Evolutionary conservation across 2,329 filamentous ascomycete genomes (phyloP), one percentile per base, ranked within the genome.

Genomic region (Trichoderma sp.): DNA sequence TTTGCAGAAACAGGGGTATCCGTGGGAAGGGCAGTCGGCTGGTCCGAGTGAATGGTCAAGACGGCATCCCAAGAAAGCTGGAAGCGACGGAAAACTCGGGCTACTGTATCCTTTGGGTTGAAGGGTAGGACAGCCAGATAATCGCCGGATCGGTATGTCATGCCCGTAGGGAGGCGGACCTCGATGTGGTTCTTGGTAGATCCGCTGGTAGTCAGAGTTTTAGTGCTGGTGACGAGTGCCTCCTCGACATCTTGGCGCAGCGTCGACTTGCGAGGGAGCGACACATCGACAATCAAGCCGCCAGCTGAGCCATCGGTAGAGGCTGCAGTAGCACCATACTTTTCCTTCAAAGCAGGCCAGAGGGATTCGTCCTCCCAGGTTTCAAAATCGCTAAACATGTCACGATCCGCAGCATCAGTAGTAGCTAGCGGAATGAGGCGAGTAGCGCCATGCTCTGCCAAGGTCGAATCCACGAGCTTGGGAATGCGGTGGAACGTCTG

Each of bases 121-220:
- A 93, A 81, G 0, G 93, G 93, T 1, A 94, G 83, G 3, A 94
- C 84, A 0, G 91, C 91, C 0, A 95, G 85, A 78, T 96, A 95
- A 77, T 95, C 93, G 15, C 93, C 93, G 2, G 91, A 87, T 50
- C 87, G 85, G 80, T 95, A 95, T 0, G 85, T 86, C 84, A 89
- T 85, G 65, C 86, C 88, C 0, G 84, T 86, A 0, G 93, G 92
- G 1, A 95, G 84, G 72, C 88, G 87, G 39, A 94, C 88, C 73
- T 89, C 88, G 23, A 93, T 86, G 73, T 91, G 86, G 28, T 88
- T 87, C 83, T 93, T 94, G 47, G 82, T 82, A 0, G 88, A 82
- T 30, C 84, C 85, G 0, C 82, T 84, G 1, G 82, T 80, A 0
- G 85, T 89, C 39, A 93, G 81, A 0, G 83, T 78, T 61, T 81